Base-by-base conservation (phyloP, 345 rosid species). In the Clausena lansium region DNA sequence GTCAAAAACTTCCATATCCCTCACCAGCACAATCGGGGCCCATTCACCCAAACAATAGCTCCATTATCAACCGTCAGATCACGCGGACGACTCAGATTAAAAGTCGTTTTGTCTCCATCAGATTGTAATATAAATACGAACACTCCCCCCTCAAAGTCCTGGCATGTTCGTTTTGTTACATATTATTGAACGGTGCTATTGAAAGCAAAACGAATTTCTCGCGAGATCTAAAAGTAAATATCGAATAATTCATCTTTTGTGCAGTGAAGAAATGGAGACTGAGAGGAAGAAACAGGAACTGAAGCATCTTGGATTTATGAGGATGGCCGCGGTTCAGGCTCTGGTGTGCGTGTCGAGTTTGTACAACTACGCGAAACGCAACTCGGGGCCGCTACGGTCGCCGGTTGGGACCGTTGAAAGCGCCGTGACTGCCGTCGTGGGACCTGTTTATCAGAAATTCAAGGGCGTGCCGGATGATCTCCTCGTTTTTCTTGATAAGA, bases 311-410 rank as follows among this genome's bases (percentile, higher is more conserved):
- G 92, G 88, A 8, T 85, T 93, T 75, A 86, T 86, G 64, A 86
- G 92, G 84, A 41, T 88, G 36, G 87, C 94, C 2, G 88, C 96
- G 85, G 86, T 93, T 69, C 84, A 84, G 2, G 32, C 83, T 20
- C 78, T 95, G 64, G 82, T 87, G 10, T 74, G 79, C 77, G 85
- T 90, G 20, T 88, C 90, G 33, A 84, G 50, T 59, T 86, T 95
- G 55, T 95, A 93, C 85, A 85, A 85, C 8, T 87, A 84, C 85
- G 97, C 94, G 3, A 95, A 93, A 79, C 85, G 82, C 70, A 93
- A 88, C 87, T 91, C 94, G 14, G 99, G 98, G 25, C 92, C 96
- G 13, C 81, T 95, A 61, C 86, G 89, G 76, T 83, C 98, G 39
- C 77, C 98, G 1, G 91, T 93, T 5, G 89, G 82, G 2, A 88